Evolutionary conservation across 129 eudicot genomes (phyloP), one percentile per base, ranked within the genome.

Genomic region (Saussurea involucrata): DNA sequence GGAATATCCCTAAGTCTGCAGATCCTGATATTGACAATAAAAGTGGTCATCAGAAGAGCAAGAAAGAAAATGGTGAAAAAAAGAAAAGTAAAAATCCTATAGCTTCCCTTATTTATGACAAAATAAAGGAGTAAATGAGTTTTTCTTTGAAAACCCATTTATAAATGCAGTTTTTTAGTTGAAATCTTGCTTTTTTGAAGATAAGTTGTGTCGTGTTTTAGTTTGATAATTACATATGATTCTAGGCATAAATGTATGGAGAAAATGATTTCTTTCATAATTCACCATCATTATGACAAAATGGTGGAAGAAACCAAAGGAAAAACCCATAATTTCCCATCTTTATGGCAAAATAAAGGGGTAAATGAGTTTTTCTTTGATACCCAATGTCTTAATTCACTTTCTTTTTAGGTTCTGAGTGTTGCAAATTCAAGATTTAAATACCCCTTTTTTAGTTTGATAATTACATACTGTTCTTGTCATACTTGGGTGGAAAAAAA

Each of bases 41-140:
- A 86, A 90, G 98, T 79, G 98, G 98, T 73, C 98, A 93, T 90
- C 98, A 93, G 97, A 97, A 90, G 70, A 71, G 63, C 81, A 57
- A 40, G 5, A 8, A 1, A 18, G 32, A 42, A 65, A 63, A 31
- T 28, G 66, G 63, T 49, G 69, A 11, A 63, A 5, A 27, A 20
- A 55, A 20, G 8, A 28, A 22, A 7, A 74, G 42, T 21, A 75
- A 44, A 25, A 12, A 17, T 1, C 13, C 7, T 5, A 21, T 29
- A 3, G 8, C 15, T 46, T 21, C 15, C n/a, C 29, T 33, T 80
- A 6, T 9, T 46, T 49, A 49, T 73, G 74, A 53, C 69, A 33
- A 72, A 42, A n/a, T 66, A 24, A 0, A 71, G 53, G 24, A 8
- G 60, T 63, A 64, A n/a, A 46, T 67, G 69, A 9, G 31, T 27